Evolutionary conservation across 2,329 filamentous ascomycete genomes (phyloP), one percentile per base, ranked within the genome.

Genomic region (Mycosphaerella arachidis): DNA sequence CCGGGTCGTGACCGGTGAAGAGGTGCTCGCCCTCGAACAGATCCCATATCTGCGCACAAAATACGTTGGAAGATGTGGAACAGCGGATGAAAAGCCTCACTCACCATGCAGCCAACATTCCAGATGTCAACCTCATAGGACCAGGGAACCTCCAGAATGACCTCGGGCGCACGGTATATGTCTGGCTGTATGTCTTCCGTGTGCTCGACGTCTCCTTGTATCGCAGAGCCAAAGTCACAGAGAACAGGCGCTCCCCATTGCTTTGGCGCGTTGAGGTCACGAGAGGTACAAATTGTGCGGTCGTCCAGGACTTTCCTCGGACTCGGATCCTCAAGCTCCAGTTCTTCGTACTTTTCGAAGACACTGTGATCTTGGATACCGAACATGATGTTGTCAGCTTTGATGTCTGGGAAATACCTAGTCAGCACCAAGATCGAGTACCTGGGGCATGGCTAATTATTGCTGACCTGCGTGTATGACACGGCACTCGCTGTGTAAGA

Each of bases 51-150:
- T 75, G 55, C 6, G 27, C 12, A 56, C n/a, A 31, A 27, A 24
- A 52, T 16, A 20, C 35, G 30, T 54, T 27, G 20, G 33, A 40
- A 29, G 6, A 12, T 33, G 4, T 43, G 5, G 29, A 50, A 6
- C 7, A 16, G 20, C 9, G 13, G 8, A 43, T 31, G 4, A 12
- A 35, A 8, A 35, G 31, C 8, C 8, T 9, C 24, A 67, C 70
- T 69, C 63, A 74, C 72, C 72, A 76, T 69, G 35, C 57, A 64
- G 24, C 74, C 75, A 4, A 74, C 66, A 57, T 76, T 75, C 73
- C 72, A 77, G 7, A 76, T 72, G 57, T 77, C 75, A 12, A 70
- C 67, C 8, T 63, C 64, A 59, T 73, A 73, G 9, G 66, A 65
- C 74, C 74, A 76, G 8, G 63, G 61, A 1, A 67, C 68, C 13